Evolutionary conservation across 805 yeast species (phyloP), one percentile per base, ranked within the genome.

Genomic region (Candida pini): DNA sequence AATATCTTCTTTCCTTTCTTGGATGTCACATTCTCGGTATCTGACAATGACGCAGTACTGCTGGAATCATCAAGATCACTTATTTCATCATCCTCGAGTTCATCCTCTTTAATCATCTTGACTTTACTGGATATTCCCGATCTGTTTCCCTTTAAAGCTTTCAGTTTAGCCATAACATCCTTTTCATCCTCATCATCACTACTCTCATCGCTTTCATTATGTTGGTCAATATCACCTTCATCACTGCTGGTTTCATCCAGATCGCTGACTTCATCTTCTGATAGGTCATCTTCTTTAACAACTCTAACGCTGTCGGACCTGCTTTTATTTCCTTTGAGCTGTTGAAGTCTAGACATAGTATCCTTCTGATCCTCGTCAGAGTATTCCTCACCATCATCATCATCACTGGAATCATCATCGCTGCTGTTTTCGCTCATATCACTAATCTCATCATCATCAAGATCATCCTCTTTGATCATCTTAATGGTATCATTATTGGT

Each of bases 91-190:
- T 32, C 38, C 6, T 33, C 39, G 4, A 38, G 18, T 3, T 41
- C 40, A 13, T 30, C 38, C 13, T 35, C 40, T 27, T 41, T 34
- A 35, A 32, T 34, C 20, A 34, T 24, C 17, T 31, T 32, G 26
- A 30, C 21, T 16, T 20, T 30, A 10, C 5, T 13, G 21, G 21
- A n/a, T 9, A 13, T 19, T 28, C 22, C 9, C 72, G 41, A 75
- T 74, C 38, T 31, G 5, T 31, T 28, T 6, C 34, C 34, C 16
- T 66, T 68, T 47, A 83, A 56, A 1, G 90, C 90, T 13, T 86
- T 64, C 49, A 81, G 77, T 43, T 81, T 81, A 3, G 95, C 88
- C 42, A 38, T 38, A 13, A 38, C 38, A n/a, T n/a, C n/a, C n/a
- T n/a, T n/a, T n/a, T n/a, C n/a, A n/a, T n/a, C n/a, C 3, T 54